These are phyloP conservation scores for Fusarium pilosicola DNA, from an alignment of 2,329 filamentous ascomycete genomes.

Conservation along the genomic window DNA sequence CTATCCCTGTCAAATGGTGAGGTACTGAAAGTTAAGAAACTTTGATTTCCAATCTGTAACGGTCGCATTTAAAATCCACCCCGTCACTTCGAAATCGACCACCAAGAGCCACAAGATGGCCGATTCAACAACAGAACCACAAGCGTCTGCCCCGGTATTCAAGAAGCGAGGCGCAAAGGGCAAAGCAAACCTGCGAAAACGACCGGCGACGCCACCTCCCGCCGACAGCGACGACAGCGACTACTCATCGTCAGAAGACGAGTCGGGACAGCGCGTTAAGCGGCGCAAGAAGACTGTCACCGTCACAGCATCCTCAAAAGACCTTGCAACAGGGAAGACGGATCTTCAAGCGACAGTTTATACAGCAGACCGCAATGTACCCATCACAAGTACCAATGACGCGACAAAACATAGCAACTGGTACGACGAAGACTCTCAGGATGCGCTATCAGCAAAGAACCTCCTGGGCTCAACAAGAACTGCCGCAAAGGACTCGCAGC, in stretches of 20 bases:
- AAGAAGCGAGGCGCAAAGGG: constrained; percentile 85
- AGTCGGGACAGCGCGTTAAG: constrained; percentile 81
- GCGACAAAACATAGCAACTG: constrained; percentile 91
- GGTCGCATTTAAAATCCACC: background rate
- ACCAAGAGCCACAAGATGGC: constrained; percentile 19
- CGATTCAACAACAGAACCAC: constrained; percentile 39
- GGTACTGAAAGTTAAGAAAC: constrained; percentile 2
- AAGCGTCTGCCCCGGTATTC: constrained; percentile 74
- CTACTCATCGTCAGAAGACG: constrained; percentile 80
- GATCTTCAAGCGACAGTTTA: constrained; percentile 64
- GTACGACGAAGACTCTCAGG: constrained; percentile 79
- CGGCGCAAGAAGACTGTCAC: constrained; percentile 74
- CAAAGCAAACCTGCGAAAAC: constrained; percentile 82
- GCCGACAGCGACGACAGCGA: constrained; percentile 68
- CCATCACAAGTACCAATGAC: constrained; percentile 78
- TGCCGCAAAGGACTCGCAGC: constrained; percentile 46
- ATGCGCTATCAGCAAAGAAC: constrained; percentile 59
- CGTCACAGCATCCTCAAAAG: constrained; percentile 72
- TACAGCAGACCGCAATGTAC: constrained; percentile 68
- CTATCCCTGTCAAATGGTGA: too few species aligned
- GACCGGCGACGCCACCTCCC: constrained; percentile 80
- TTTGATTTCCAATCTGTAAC: constrained; percentile 31
- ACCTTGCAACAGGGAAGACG: constrained; percentile 46
- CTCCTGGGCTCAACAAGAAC: constrained; percentile 67
- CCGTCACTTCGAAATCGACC: background rate